Evolutionary conservation across 2,329 filamentous ascomycete genomes (phyloP).

Genomic region (Fusarium sp.): DNA sequence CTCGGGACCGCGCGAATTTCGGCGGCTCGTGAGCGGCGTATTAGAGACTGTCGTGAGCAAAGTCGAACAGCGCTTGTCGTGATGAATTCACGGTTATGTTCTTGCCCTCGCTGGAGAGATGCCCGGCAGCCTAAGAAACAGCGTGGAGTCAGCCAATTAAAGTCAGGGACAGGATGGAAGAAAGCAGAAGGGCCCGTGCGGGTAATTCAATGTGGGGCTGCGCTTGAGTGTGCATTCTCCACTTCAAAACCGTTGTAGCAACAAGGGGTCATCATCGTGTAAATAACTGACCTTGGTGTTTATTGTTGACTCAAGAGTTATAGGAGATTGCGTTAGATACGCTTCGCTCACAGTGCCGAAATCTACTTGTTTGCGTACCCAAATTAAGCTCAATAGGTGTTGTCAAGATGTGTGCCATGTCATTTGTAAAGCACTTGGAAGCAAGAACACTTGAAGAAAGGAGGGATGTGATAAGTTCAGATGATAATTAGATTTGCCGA

Average conservation of each 20-base stretch:
- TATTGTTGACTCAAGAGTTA: background rate
- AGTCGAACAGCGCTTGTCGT: conserved; percentile 19
- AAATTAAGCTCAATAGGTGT: background rate
- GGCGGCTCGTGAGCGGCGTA: conserved; percentile 12
- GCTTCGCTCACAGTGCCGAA: background rate
- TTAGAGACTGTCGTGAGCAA: conserved; percentile 5
- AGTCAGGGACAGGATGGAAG: conserved; percentile 13
- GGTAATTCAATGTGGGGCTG: conserved; percentile 14
- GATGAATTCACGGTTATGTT: conserved; percentile 34
- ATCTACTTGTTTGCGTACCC: fast-evolving
- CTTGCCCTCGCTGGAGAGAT: conserved; percentile 17
- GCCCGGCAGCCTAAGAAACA: conserved; percentile 14
- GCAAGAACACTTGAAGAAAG: background rate
- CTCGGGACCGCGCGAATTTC: conserved; percentile 15
- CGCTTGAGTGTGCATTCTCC: conserved; percentile 10
- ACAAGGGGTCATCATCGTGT: conserved; percentile 1
- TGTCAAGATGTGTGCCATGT: background rate
- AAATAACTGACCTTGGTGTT: background rate
- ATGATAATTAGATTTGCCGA: background rate
- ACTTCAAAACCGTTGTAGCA: conserved; percentile 12
- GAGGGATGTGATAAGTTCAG: background rate
- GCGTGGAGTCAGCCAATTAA: conserved; percentile 38
- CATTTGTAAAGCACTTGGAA: background rate
- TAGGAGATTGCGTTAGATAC: background rate
- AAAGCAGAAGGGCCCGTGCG: conserved; percentile 22